Base-by-base conservation (phyloP, 768 basidiomycete species). In the Calvatia gigantea region DNA sequence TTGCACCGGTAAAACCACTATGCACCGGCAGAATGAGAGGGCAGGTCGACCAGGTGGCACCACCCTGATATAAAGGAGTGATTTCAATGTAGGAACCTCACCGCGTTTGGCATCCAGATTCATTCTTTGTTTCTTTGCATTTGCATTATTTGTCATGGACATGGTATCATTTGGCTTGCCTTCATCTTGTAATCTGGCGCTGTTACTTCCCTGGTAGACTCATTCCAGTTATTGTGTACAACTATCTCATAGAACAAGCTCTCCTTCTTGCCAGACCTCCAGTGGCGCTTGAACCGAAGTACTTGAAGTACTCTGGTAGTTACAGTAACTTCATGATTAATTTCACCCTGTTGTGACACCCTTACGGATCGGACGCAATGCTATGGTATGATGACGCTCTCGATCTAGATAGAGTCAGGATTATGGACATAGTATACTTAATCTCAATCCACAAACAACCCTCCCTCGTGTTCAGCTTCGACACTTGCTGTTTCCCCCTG, bases 1-100 rank as follows among this genome's bases (percentile, higher is more conserved):
- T 43, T 70, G 69, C 58, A 75, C 70, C 3, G 64, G 69, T 8
- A 73, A 73, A 51, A 64, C 62, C n/a, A 73, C 73, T 2, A 69
- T 70, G 66, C 62, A 64, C 43, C 59, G 59, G 55, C 29, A 61
- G 12, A 56, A 43, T 19, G 57, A 57, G 14, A 51, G 49, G 27
- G 56, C 49, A 15, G 42, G 56, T 49, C 56, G 48, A 8, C 33
- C 42, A n/a, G 27, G 29, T 27, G 39, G 49, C 21, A 43, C 42
- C 14, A 37, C 21, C 35, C 50, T 8, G 49, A 53, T n/a, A 52
- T 52, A 23, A 51, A 52, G 43, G 51, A 53, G 47, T 50, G 37
- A 27, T n/a, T 38, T 32, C 35, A 7, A 37, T 19, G 42, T 9
- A 35, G 15, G 7, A 43, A 32, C 23, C 17, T 37, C 32, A 21